These are phyloP conservation scores for Saccharomyces hybrid DNA, from an alignment of 1,139 yeast species.

Conservation along the genomic window DNA sequence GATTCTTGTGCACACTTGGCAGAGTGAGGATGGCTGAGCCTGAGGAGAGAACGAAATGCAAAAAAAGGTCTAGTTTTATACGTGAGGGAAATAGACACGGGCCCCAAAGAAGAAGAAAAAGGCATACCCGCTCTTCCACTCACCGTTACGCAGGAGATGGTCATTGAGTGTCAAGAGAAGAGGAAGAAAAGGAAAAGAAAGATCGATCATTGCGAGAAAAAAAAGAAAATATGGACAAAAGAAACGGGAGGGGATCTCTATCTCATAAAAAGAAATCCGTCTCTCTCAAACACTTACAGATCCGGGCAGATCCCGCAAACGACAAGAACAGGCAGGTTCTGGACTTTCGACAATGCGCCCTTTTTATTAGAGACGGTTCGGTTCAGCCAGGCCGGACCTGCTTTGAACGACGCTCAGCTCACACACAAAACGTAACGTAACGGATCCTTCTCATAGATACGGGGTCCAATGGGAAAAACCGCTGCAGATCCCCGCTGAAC, in stretches of 20 bases:
- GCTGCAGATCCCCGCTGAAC: not conserved
- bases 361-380: not conserved
- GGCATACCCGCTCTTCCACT: not conserved
- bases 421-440: not conserved
- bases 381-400: not conserved
- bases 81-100: not conserved
- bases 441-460: not conserved
- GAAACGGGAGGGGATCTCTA: not conserved
- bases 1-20: not conserved
- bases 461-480: not conserved
- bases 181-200: not conserved
- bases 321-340: not conserved
- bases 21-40: not conserved
- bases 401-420: not conserved
- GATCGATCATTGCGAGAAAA: not conserved
- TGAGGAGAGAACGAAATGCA: not conserved
- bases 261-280: not conserved
- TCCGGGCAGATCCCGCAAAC: not conserved
- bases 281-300: not conserved
- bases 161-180: not conserved
- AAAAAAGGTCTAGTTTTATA: not conserved
- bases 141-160: not conserved
- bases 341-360: not conserved
- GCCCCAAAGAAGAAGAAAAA: not conserved
- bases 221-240: not conserved